A percentile compares a stretch with the other conserved stretches of the same genome.
These are phyloP conservation scores for Filosporella fistucella DNA, from an alignment of 495 filamentous ascomycete genomes.

Conservation along the genomic window DNA sequence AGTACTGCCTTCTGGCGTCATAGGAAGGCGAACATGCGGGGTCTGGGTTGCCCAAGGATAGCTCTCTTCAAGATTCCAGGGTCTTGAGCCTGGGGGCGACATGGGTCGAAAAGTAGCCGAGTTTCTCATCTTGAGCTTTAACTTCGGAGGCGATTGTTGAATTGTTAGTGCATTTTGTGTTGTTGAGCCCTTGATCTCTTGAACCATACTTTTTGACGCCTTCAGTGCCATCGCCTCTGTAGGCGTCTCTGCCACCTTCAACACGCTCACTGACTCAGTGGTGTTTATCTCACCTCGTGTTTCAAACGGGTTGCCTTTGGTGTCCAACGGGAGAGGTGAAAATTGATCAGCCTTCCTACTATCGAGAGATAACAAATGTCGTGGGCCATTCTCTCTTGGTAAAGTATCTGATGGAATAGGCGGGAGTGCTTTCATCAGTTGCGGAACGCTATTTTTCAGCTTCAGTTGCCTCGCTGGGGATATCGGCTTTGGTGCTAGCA, in stretches of 20 bases:
- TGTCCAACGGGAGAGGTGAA: constrained; percentile 1
- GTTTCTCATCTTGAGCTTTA: constrained; percentile 15
- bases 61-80: constrained; percentile 17
- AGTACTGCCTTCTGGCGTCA: not conserved
- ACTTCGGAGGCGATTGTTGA: constrained; percentile 4
- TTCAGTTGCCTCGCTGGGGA: constrained; percentile 40
- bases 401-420: constrained; percentile 26
- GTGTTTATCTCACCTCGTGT: too few relatives aligned
- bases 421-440: constrained; percentile 47
- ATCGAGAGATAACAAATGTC: not conserved
- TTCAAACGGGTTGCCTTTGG: not conserved
- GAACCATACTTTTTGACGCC: too few relatives aligned
- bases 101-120: not conserved
- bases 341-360: constrained; percentile 4
- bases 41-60: constrained; percentile 14
- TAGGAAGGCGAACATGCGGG: constrained; percentile 1
- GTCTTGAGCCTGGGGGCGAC: constrained; percentile 7
- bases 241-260: too few relatives aligned
- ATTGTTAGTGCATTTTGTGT: too few relatives aligned
- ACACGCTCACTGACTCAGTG: too few relatives aligned
- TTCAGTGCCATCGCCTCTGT: too few relatives aligned
- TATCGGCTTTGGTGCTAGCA: constrained; percentile 40
- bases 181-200: too few relatives aligned
- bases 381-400: too few relatives aligned
- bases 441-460: constrained; percentile 44